phyloP scores from a whole-genome alignment of 2,329 filamentous ascomycete genomes.

The Neonectria faginata region DNA sequence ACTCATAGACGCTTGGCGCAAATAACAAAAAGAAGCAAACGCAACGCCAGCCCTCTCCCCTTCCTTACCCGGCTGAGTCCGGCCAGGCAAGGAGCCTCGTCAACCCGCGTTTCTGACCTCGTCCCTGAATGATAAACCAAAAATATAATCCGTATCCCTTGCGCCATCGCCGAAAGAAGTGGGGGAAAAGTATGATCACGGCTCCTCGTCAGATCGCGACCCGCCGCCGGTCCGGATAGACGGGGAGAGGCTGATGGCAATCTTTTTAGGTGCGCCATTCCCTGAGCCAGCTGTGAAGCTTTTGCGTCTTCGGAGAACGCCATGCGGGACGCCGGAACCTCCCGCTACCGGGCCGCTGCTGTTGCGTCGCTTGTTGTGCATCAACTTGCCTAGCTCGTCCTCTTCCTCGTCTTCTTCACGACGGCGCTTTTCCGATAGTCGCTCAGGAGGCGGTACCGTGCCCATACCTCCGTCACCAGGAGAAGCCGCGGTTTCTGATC shows the following conservation, averaged over 20 bases:
- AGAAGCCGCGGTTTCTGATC: conserved; percentile 51
- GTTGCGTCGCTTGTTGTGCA: conserved; percentile 72
- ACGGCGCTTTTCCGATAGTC: conserved; percentile 87
- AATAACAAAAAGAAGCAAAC: conserved; percentile 35
- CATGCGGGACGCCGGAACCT: conserved; percentile 50
- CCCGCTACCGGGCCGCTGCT: conserved; percentile 64
- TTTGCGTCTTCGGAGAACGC: conserved; percentile 50
- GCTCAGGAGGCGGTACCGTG: conserved; percentile 73
- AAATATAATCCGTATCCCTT: conserved; percentile 35
- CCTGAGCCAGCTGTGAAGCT: conserved; percentile 57
- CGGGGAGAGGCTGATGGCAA: conserved; percentile 68
- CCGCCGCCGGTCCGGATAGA: conserved; percentile 54
- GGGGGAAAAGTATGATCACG: conserved; percentile 44
- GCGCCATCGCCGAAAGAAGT: conserved; percentile 46
- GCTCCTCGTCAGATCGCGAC: conserved; percentile 55
- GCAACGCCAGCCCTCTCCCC: conserved; percentile 42
- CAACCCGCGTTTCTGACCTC: conserved; percentile 30
- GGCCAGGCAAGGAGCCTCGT: conserved; percentile 30
- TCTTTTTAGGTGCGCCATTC: conserved; percentile 62
- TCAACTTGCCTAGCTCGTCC: conserved; percentile 88
- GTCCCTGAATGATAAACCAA: conserved; percentile 34
- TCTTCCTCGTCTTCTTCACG: conserved; percentile 93
- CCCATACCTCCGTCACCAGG: conserved; percentile 40
- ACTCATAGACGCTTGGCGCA: conserved; percentile 33
- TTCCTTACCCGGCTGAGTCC: conserved; percentile 36